Percentiles rank a stretch among this genome's conserved stretches.
phyloP scores from a whole-genome alignment of 2,329 filamentous ascomycete species.

The Ophiostoma ulmi region DNA sequence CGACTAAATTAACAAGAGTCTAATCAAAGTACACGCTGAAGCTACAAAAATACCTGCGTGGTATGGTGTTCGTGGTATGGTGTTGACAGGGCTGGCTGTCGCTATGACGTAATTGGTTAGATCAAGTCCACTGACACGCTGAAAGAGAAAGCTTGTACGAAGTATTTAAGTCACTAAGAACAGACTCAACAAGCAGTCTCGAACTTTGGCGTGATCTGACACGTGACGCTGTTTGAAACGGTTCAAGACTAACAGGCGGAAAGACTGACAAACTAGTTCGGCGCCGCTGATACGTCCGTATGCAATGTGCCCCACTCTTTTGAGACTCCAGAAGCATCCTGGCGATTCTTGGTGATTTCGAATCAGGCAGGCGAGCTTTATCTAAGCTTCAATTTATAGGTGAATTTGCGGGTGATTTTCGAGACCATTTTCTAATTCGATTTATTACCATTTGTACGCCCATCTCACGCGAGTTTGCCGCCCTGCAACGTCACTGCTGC shows the following conservation, averaged over 20 bases:
- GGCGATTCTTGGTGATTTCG: conserved; percentile 1
- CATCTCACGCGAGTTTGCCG: not conserved
- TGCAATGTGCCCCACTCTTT: not conserved
- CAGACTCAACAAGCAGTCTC: not conserved
- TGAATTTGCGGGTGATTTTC: not conserved
- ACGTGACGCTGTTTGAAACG: not conserved
- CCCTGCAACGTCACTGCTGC: not conserved
- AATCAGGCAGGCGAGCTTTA: not conserved
- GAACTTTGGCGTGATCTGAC: not conserved
- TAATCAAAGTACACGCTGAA: not conserved
- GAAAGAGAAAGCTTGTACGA: not conserved
- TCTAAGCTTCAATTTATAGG: not conserved
- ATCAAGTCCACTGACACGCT: not conserved
- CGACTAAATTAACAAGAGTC: not conserved
- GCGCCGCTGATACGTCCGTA: not conserved
- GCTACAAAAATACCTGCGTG: not conserved
- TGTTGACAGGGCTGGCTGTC: not conserved
- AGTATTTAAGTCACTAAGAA: too few relatives aligned
- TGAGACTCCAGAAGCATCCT: not conserved
- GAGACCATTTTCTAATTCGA: not conserved
- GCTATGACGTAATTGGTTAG: conserved; percentile 12
- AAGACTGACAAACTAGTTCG: not conserved
- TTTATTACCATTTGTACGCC: not conserved
- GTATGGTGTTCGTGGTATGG: not conserved
- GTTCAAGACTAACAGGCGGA: not conserved